phyloP scores from a whole-genome alignment of 768 basidiomycete genomes.

The Mycena epipterygia region DNA sequence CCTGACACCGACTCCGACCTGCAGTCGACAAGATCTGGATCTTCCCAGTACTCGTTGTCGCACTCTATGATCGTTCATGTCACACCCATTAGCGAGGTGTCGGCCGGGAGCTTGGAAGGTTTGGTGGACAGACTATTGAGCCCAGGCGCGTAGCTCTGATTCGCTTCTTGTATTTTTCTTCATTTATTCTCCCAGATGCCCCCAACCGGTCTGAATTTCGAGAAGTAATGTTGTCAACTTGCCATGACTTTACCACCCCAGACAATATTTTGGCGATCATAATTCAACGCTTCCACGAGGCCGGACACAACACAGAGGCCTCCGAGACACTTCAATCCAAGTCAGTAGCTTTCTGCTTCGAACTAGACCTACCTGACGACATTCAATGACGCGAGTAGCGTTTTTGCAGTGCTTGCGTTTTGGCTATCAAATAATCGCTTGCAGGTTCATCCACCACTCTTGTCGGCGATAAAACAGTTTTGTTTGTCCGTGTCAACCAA shows the following conservation, averaged over 20 bases:
- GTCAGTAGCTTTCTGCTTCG: slow-evolving; percentile 40
- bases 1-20: slow-evolving; percentile 16
- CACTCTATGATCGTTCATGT: slow-evolving; percentile 43
- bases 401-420: slow-evolving; percentile 52
- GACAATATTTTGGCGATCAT: slow-evolving; percentile 56
- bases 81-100: slow-evolving; percentile 45
- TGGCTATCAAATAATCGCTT: slow-evolving; percentile 52
- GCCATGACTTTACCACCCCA: slow-evolving; percentile 57
- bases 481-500: slow-evolving; percentile 47
- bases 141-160: slow-evolving; percentile 45
- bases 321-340: slow-evolving; percentile 51
- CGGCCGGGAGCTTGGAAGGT: slow-evolving; percentile 58
- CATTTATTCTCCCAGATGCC: slow-evolving; percentile 39
- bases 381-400: slow-evolving; percentile 40
- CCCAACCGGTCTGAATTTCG: slow-evolving; percentile 53
- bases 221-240: slow-evolving; percentile 58
- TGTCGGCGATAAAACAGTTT: slow-evolving; percentile 53
- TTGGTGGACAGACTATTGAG: slow-evolving; percentile 55
- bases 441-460: slow-evolving; percentile 46
- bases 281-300: slow-evolving; percentile 54
- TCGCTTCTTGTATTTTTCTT: neutral
- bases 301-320: slow-evolving; percentile 42
- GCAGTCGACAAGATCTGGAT: slow-evolving; percentile 38
- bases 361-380: neutral
- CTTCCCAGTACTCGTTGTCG: slow-evolving; percentile 21